Evolutionary conservation across 495 filamentous ascomycete genomes (phyloP).

Genomic region (Astrothelium macrocarpum): DNA sequence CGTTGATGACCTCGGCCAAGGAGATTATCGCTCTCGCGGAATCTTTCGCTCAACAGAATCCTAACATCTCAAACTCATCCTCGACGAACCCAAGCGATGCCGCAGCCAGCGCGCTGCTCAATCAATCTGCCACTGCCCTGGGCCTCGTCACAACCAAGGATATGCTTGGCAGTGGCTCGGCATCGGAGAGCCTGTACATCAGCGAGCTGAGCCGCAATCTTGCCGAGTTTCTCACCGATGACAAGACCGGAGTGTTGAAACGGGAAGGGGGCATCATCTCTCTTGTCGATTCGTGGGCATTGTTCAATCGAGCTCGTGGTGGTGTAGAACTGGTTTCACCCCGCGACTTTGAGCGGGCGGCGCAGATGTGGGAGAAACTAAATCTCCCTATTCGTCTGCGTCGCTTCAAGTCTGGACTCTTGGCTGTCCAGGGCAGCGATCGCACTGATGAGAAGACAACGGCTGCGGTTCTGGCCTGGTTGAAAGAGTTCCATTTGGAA

Average conservation of each 20-base stretch:
- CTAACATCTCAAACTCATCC: neutral
- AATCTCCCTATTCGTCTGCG: constrained; percentile 77
- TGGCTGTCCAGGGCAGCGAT: constrained; percentile 82
- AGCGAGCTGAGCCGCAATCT: constrained; percentile 79
- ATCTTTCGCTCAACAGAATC: constrained; percentile 61
- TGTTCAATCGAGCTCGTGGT: constrained; percentile 91
- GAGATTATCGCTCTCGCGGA: constrained; percentile 91
- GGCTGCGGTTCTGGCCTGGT: constrained; percentile 62
- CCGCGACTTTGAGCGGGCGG: constrained; percentile 82
- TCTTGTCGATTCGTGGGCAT: constrained; percentile 90
- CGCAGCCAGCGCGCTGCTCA: constrained; percentile 64
- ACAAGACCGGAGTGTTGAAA: constrained; percentile 66
- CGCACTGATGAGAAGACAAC: constrained; percentile 88
- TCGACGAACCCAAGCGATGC: constrained; percentile 37
- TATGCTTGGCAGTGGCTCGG: constrained; percentile 52
- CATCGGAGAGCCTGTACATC: constrained; percentile 51
- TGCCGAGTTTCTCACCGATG: constrained; percentile 90
- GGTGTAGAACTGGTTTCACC: constrained; percentile 93
- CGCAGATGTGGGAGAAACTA: constrained; percentile 77
- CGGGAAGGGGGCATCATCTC: constrained; percentile 89
- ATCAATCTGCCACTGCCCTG: constrained; percentile 73
- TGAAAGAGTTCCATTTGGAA: constrained; percentile 57
- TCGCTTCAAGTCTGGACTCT: constrained; percentile 80
- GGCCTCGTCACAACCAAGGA: constrained; percentile 91
- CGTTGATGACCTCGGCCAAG: constrained; percentile 93